Percentiles rank a stretch among this genome's conserved stretches.
Conservation (phyloP, 2,329 filamentous ascomycete genomes). For the Botryotinia calthae region DNA sequence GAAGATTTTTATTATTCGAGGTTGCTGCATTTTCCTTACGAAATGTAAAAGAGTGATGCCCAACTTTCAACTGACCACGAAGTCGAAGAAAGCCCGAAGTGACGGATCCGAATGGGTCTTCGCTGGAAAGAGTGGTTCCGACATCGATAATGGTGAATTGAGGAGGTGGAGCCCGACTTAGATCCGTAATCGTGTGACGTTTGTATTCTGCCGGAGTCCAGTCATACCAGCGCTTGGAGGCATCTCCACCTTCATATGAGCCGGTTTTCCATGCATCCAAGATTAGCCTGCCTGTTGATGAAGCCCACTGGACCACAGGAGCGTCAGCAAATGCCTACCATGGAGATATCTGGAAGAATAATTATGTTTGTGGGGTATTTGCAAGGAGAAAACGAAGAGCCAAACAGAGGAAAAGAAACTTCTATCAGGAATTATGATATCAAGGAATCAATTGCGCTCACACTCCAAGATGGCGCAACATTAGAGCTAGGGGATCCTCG, state of each 20-base stretch:
- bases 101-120: not conserved
- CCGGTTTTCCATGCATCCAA: accelerated
- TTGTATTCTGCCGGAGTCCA: not conserved
- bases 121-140: not conserved
- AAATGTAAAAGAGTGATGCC: not conserved
- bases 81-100: not conserved
- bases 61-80: not conserved
- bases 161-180: not conserved
- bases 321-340: not conserved
- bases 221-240: not conserved
- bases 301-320: not conserved
- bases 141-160: not conserved
- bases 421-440: not conserved
- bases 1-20: not conserved
- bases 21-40: not conserved
- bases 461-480: constrained; percentile 11
- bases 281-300: not conserved
- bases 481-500: not conserved
- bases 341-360: not conserved
- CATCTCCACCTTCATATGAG: too few species aligned
- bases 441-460: not conserved
- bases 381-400: not conserved
- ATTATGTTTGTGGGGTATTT: not conserved
- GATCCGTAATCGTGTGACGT: not conserved
- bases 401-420: not conserved